Base-by-base conservation (phyloP, 2,329 filamentous ascomycete species). In the Xylogone sp. region DNA sequence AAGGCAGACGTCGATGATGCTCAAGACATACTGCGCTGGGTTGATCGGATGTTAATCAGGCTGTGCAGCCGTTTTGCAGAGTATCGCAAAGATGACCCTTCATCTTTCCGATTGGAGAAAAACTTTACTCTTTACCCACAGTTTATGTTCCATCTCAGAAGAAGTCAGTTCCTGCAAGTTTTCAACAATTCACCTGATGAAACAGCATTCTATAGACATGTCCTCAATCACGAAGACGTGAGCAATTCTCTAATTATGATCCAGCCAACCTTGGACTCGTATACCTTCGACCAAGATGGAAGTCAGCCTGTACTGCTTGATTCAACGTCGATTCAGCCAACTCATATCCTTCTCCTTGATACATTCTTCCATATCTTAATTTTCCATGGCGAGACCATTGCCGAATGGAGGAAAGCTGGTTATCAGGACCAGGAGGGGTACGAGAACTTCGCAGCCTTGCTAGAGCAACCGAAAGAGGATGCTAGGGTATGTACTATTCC, bases 361-460 rank as follows among this genome's bases (percentile, higher is more conserved):
- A 97, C 94, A 0, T 99, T 99, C 78, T 99, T 99, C 82, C 94
- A 99, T 69, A 99, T 99, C 56, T 83, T 99, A 50, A 99, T 99
- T 62, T 99, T 97, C 82, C 92, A 99, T 64, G 94, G 94, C 56
- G 93, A 99, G 76, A 97, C 93, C 0, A 88, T 97, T 70, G 94
- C 94, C 1, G 91, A 97, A 68, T 99, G 94, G 94, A 86, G 92
- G 59, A 97, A 99, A 71, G 92, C 92, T 18, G 94, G 94, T 1
- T 99, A 99, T 67, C 94, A 99, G 62, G 91, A 97, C 2, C 93
- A 97, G 70, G 93, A 97, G 67, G 94, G 94, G 9, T 99, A 99
- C 65, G 94, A 97, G 71, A 97, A 97, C 71, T 96, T 99, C 73
- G 87, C 87, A 46, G 73, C 84, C 27, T 78, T 99, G 47, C 78